Base-by-base conservation (phyloP, 192 early-diverging fungal species). In the Dimargaris verticillata region DNA sequence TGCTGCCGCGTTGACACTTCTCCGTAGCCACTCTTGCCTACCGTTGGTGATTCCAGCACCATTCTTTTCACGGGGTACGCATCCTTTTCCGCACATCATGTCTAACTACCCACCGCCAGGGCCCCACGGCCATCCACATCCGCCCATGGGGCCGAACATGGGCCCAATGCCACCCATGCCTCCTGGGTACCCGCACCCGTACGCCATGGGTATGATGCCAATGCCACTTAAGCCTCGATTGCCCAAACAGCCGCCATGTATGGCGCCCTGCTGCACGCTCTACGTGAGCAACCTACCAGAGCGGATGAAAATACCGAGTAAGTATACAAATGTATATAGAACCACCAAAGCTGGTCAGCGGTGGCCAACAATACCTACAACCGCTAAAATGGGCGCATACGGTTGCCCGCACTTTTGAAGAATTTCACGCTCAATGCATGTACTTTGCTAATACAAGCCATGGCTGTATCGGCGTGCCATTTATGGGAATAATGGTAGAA, bases 261-360 rank as follows among this genome's bases (percentile, higher is more conserved):
- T 73, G 5, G 77, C 71, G 50, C 80, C 85, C 24, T 79, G 68
- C 38, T 76, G 78, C 38, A 86, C 89, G 42, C 74, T 92, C 53
- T 92, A 92, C 66, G 72, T 92, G 53, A 84, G 85, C 69, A 88
- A 91, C 64, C 69, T 92, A 28, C 84, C 84, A 62, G 89, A 92
- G 66, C 83, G 80, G 66, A 78, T 75, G 43, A 84, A 83, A 61
- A 65, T 83, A 33, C 69, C 80, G 48, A 78, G 81, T 77, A 76
- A 33, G 57, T 57, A 33, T 44, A 20, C n/a, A 38, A 38, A 38
- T 38, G 7, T 38, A 38, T 2, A 38, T 2, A 38, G 7, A 38
- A 38, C 33, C 33, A 38, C 2, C 7, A 38, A 7, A 7, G 33
- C 33, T 38, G 7, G 7, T 38, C 7, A 5, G 33, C 7, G 33